Conservation (phyloP, 768 basidiomycete genomes). For the Lentinula lateritia region DNA sequence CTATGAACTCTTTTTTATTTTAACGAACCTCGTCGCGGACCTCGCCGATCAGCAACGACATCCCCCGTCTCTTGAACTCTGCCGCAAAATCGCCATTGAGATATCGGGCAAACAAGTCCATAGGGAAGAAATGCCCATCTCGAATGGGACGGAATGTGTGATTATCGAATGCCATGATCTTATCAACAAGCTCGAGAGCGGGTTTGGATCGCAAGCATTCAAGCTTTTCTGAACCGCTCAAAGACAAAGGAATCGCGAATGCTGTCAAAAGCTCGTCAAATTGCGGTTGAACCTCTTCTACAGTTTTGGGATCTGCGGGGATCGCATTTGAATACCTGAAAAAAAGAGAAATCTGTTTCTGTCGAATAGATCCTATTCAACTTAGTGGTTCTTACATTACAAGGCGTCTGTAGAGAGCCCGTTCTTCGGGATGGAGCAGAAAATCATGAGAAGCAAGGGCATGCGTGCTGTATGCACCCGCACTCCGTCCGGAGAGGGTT, state of each 20-base stretch:
- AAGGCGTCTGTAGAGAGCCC: constrained; percentile 1
- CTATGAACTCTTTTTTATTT: not conserved
- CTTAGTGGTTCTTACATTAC: constrained; percentile 4
- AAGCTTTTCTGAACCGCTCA: constrained; percentile 8
- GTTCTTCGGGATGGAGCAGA: not conserved
- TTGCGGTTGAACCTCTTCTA: constrained; percentile 8
- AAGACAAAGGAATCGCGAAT: not conserved
- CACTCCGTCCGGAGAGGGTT: constrained; percentile 7
- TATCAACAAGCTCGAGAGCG: not conserved
- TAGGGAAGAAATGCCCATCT: constrained; percentile 5
- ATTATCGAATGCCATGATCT: constrained; percentile 3
- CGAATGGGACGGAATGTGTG: constrained; percentile 8
- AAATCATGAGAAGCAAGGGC: constrained; percentile 6
- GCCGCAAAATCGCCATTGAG: constrained; percentile 3
- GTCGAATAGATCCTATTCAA: no score
- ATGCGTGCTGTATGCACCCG: constrained; percentile 7
- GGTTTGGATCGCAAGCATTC: not conserved
- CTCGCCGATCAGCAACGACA: constrained; percentile 7
- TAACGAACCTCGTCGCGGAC: constrained; percentile 4
- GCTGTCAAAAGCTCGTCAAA: constrained; percentile 5
- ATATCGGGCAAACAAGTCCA: constrained; percentile 6
- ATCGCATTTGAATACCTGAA: constrained; percentile 9
- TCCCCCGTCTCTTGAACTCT: constrained; percentile 4
- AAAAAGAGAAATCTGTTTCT: not conserved
- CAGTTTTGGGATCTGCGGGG: constrained; percentile 7